These are phyloP conservation scores for Leucosporidium creatinivorum DNA, from an alignment of 768 basidiomycete genomes.

Conservation along the genomic window DNA sequence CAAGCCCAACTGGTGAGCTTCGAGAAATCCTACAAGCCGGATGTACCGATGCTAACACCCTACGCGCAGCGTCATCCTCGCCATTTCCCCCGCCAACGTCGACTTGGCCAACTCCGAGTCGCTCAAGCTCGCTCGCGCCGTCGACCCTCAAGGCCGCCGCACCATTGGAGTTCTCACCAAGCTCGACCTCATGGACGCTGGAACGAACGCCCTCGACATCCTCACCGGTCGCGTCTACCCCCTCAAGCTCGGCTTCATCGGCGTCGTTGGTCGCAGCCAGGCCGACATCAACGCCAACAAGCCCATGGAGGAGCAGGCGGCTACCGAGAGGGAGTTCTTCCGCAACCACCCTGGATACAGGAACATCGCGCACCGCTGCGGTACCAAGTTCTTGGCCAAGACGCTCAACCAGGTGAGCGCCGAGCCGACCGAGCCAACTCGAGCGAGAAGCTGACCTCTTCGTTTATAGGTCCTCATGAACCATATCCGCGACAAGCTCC, in stretches of 20 bases:
- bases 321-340: constrained; percentile 86
- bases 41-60: neutral
- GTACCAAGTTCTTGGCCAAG: constrained; percentile 90
- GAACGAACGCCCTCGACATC: constrained; percentile 93
- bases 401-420: constrained; percentile 75
- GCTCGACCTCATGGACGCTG: constrained; percentile 97
- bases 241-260: constrained; percentile 95
- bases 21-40: neutral
- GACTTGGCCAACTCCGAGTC: constrained; percentile 98
- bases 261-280: constrained; percentile 94
- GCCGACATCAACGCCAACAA: constrained; percentile 89
- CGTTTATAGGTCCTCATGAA: constrained; percentile 71
- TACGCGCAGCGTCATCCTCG: constrained; percentile 71
- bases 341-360: constrained; percentile 79
- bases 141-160: constrained; percentile 90
- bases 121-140: constrained; percentile 86
- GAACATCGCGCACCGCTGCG: constrained; percentile 93
- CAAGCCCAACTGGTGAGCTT: constrained; percentile 80
- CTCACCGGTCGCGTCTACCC: constrained; percentile 96
- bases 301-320: constrained; percentile 73
- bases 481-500: constrained; percentile 96
- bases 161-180: constrained; percentile 97
- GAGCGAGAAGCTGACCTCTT: neutral
- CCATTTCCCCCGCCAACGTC: constrained; percentile 95
- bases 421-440: neutral